Evolutionary conservation across 2,329 filamentous ascomycete genomes (phyloP).

Genomic region (Ascomycota sp.): DNA sequence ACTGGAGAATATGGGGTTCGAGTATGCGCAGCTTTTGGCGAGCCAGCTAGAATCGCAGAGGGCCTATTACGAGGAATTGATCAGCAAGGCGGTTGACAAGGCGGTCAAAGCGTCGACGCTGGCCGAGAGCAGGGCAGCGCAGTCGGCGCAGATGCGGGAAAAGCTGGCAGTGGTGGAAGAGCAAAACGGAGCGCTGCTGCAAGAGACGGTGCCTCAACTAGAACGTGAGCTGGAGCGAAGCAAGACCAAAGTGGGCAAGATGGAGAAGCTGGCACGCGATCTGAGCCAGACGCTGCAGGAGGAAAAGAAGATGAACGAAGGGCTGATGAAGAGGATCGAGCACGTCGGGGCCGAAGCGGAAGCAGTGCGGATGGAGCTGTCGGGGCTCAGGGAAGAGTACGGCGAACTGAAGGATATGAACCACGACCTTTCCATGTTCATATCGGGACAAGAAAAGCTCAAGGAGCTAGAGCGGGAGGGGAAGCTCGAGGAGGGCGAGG

Average conservation of each 20-base stretch:
- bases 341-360: slow-evolving; percentile 46
- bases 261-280: slow-evolving; percentile 53
- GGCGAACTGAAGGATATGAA: slow-evolving; percentile 69
- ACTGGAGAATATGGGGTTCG: slow-evolving; percentile 61
- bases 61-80: slow-evolving; percentile 81
- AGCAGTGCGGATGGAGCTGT: slow-evolving; percentile 33
- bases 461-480: slow-evolving; percentile 45
- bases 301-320: slow-evolving; percentile 68
- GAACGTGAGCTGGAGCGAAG: slow-evolving; percentile 56
- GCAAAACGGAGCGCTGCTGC: slow-evolving; percentile 22
- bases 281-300: slow-evolving; percentile 62
- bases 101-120: slow-evolving; percentile 50
- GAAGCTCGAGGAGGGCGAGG: slow-evolving; percentile 42
- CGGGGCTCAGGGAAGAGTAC: slow-evolving; percentile 39
- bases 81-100: slow-evolving; percentile 79
- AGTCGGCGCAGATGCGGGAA: slow-evolving; percentile 25
- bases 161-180: slow-evolving; percentile 31
- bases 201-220: slow-evolving; percentile 41
- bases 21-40: slow-evolving; percentile 86
- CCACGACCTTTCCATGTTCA: slow-evolving; percentile 70
- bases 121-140: slow-evolving; percentile 38
- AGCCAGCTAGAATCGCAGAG: slow-evolving; percentile 86
- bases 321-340: slow-evolving; percentile 63
- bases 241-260: slow-evolving; percentile 46
- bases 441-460: slow-evolving; percentile 64